Evolutionary conservation across 768 basidiomycete species (phyloP).

Genomic region (Tremella fuciformis): DNA sequence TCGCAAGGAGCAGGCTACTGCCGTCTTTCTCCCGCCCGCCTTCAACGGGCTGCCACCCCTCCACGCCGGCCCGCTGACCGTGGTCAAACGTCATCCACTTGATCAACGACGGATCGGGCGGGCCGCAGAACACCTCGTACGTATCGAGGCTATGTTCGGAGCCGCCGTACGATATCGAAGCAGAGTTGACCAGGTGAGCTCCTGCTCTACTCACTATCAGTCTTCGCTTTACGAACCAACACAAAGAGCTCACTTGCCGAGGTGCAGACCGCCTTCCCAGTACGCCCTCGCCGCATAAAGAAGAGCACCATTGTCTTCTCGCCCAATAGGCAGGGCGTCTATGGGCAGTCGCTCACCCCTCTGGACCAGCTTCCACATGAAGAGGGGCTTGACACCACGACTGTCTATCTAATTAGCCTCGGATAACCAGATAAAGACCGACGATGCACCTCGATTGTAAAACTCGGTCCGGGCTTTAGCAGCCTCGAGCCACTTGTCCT

Average conservation of each 20-base stretch:
- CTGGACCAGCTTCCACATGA: slow-evolving; percentile 48
- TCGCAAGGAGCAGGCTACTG: slow-evolving; percentile 36
- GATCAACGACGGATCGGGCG: slow-evolving; percentile 34
- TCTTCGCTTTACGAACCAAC: background rate
- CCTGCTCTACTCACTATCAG: slow-evolving; percentile 24
- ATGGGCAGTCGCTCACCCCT: slow-evolving; percentile 26
- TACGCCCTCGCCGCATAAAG: slow-evolving; percentile 44
- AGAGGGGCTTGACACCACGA: slow-evolving; percentile 37
- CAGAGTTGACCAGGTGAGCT: slow-evolving; percentile 29
- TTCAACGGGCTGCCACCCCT: slow-evolving; percentile 46
- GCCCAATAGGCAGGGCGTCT: slow-evolving; percentile 46
- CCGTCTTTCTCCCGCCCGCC: slow-evolving; percentile 45
- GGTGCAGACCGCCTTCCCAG: slow-evolving; percentile 46
- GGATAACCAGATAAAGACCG: background rate
- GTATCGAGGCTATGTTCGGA: slow-evolving; percentile 36
- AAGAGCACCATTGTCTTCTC: slow-evolving; percentile 36
- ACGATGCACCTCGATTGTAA: slow-evolving; percentile 26
- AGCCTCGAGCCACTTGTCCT: slow-evolving; percentile 31
- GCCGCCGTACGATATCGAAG: slow-evolving; percentile 47
- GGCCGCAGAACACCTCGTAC: slow-evolving; percentile 47
- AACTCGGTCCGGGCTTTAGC: slow-evolving; percentile 35
- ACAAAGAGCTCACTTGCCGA: slow-evolving; percentile 40
- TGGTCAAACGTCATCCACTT: slow-evolving; percentile 45
- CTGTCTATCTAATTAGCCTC: slow-evolving; percentile 21
- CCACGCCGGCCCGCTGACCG: slow-evolving; percentile 30